Percentiles rank a stretch among this genome's conserved stretches.
These are phyloP conservation scores for Urochloa ruziziensis DNA, from an alignment of 176 grass and related monocot genomes.

Conservation along the genomic window DNA sequence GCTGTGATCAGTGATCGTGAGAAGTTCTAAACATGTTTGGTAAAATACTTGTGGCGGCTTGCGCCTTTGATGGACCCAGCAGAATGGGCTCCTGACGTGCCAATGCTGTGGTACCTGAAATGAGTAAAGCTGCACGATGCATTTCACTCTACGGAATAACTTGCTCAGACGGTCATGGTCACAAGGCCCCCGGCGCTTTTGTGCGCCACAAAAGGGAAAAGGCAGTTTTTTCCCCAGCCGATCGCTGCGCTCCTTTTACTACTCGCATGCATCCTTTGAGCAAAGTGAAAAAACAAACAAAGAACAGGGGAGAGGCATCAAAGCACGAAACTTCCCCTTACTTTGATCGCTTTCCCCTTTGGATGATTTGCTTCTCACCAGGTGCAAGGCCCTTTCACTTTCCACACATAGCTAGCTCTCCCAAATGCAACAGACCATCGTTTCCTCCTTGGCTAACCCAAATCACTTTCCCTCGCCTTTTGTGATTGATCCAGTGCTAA, in stretches of 20 bases:
- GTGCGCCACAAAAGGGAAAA: not conserved
- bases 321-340: slow-evolving; percentile 41
- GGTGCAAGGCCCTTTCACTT: slow-evolving; percentile 21
- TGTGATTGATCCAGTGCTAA: not conserved
- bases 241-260: slow-evolving; percentile 7
- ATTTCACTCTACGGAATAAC: not conserved
- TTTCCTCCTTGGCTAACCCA: not conserved
- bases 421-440: not conserved
- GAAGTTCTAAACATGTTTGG: not conserved
- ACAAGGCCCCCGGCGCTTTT: not conserved
- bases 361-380: slow-evolving; percentile 19
- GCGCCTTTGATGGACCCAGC: not conserved
- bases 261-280: slow-evolving; percentile 28
- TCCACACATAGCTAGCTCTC: not conserved
- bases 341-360: slow-evolving; percentile 37
- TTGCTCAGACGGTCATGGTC: slow-evolving; percentile 6
- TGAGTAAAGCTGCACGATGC: not conserved
- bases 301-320: not conserved
- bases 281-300: not conserved
- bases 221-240: slow-evolving; percentile 2
- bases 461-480: not conserved
- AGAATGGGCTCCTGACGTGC: not conserved
- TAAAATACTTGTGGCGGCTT: not conserved
- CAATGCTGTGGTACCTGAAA: not conserved
- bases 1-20: too few relatives aligned